Conservation (phyloP, 2,329 filamentous ascomycete genomes). For the Penicillium sp. region DNA sequence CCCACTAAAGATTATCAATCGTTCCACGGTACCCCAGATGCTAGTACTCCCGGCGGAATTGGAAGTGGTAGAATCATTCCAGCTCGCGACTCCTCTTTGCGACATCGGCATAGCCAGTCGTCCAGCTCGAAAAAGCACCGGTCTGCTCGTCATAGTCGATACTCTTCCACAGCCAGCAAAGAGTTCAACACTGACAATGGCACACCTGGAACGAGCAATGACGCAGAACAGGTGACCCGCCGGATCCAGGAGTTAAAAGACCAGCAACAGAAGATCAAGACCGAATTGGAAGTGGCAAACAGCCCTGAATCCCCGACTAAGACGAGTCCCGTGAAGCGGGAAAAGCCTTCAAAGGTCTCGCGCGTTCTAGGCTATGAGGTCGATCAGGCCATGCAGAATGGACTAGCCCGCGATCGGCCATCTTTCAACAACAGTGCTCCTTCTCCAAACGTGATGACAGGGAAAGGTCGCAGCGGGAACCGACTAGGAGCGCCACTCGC, state of each 20-base stretch:
- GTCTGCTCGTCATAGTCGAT: slow-evolving; percentile 47
- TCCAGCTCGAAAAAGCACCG: slow-evolving; percentile 54
- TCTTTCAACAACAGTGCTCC: slow-evolving; percentile 62
- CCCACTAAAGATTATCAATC: slow-evolving; percentile 38
- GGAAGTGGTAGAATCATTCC: slow-evolving; percentile 59
- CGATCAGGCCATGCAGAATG: slow-evolving; percentile 3
- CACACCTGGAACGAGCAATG: slow-evolving; percentile 38
- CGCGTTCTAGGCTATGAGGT: slow-evolving; percentile 8
- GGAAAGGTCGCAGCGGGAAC: slow-evolving; percentile 44
- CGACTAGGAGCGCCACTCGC: slow-evolving; percentile 27
- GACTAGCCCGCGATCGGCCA: slow-evolving; percentile 2
- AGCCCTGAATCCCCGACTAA: slow-evolving; percentile 28
- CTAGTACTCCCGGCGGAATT: slow-evolving; percentile 37
- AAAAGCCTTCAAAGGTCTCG: slow-evolving; percentile 12
- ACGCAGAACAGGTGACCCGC: slow-evolving; percentile 57
- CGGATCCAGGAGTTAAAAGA: slow-evolving; percentile 58
- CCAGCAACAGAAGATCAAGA: slow-evolving; percentile 55
- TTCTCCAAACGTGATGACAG: slow-evolving; percentile 65
- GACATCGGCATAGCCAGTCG: slow-evolving; percentile 49
- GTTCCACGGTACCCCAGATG: slow-evolving; percentile 27
- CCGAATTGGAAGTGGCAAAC: slow-evolving; percentile 44
- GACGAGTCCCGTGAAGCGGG: slow-evolving; percentile 11
- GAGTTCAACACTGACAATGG: slow-evolving; percentile 42
- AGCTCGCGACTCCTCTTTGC: slow-evolving; percentile 64
- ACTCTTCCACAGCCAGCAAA: slow-evolving; percentile 38